Base-by-base conservation (phyloP, 1,284 basidiomycete species). In the Leccinum solheimii region DNA sequence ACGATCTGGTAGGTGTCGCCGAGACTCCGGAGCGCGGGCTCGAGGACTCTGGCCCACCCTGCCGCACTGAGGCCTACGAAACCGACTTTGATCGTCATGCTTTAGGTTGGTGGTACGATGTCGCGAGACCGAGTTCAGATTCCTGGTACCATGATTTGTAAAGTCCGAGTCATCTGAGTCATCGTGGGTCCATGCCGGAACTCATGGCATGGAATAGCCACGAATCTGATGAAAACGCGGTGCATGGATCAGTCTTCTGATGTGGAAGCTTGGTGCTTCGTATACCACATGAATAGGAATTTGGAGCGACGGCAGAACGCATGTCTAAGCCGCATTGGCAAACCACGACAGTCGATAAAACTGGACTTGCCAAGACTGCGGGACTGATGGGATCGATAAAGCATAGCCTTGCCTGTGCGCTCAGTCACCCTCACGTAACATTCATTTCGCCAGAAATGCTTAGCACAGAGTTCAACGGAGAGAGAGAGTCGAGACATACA, bases 1-100 rank as follows among this genome's bases (percentile, higher is more conserved):
- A 65, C 64, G 43, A 65, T 64, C 34, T 58, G 61, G 26, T 66
- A 66, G 16, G 61, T 60, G 40, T 59, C 57, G 9, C 64, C 54
- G 21, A 66, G 64, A 14, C 60, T 63, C 3, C 32, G 45, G 8
- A 64, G 53, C 1, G 60, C 60, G 6, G 64, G 60, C 45, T 65
- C 64, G 21, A 64, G 49, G 13, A 63, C 56, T 21, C 54, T 53
- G 2, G 52, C 64, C 64, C 64, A 64, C 0, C 64, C 64, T 0
- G 55, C n/a, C 26, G 57, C 38, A n/a, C 64, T 63, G 51, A 65
- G 64, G 19, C 64, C 64, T 1, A 65, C 30, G 26, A 65, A 63
- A 16, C 64, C 64, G 34, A 65, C 61, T 19, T 34, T 64, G 38
- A 63, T 65, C 1, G 64, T 16, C 59, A 60, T 60, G 48, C 14